Evolutionary conservation across 2,329 filamentous ascomycete genomes (phyloP).

Genomic region (Stemphylium beticola): DNA sequence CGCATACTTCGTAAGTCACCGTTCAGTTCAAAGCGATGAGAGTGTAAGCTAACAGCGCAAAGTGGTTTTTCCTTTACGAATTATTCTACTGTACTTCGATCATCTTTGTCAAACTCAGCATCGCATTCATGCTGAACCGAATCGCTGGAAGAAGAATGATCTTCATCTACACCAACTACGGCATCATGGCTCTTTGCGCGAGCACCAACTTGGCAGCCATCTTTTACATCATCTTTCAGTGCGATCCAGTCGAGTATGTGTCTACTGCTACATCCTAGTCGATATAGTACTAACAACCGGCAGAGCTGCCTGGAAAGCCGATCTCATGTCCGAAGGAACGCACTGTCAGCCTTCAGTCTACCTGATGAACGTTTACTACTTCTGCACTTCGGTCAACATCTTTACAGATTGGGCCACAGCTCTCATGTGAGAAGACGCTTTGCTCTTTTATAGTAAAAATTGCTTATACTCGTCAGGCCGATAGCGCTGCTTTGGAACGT

Average conservation of each 20-base stretch:
- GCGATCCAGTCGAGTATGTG: constrained; percentile 36
- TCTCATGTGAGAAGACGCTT: constrained; percentile 28
- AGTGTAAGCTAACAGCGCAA: background rate
- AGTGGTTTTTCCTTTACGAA: constrained; percentile 50
- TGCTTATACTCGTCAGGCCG: constrained; percentile 17
- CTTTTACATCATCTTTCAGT: constrained; percentile 49
- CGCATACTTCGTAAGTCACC: constrained; percentile 23
- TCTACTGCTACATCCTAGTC: rapidly evolving
- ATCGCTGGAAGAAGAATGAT: constrained; percentile 38
- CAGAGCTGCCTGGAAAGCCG: constrained; percentile 20
- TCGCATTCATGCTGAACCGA: constrained; percentile 46
- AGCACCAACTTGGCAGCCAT: constrained; percentile 40
- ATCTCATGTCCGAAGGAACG: constrained; percentile 25
- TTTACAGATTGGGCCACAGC: constrained; percentile 48
- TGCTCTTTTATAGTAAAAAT: background rate
- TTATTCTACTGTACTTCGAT: constrained; percentile 47
- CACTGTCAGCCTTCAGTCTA: constrained; percentile 31
- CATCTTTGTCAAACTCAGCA: constrained; percentile 48
- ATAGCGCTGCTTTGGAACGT: constrained; percentile 33
- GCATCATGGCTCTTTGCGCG: constrained; percentile 38
- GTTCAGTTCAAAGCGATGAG: background rate
- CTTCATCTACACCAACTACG: constrained; percentile 37
- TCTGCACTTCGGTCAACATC: constrained; percentile 47
- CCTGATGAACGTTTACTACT: constrained; percentile 45
- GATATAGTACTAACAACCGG: background rate